Conservation (phyloP, 2,329 filamentous ascomycete genomes). For the Furcasterigmium sp. region DNA sequence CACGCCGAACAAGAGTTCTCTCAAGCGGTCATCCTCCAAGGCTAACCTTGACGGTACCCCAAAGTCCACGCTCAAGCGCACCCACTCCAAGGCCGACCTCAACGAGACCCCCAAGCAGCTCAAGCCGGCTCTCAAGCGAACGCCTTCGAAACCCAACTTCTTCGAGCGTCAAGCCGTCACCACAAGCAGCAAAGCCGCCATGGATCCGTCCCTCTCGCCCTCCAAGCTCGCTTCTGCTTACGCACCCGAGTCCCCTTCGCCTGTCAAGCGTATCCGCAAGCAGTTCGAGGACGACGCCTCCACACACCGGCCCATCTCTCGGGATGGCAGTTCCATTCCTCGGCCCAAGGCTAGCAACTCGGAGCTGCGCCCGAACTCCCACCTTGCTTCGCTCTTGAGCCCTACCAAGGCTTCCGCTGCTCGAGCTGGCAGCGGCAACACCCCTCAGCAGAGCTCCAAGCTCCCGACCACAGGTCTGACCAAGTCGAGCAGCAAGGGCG, state of each 20-base stretch:
- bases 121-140: slow-evolving; percentile 41
- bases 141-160: slow-evolving; percentile 24
- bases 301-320: slow-evolving; percentile 54
- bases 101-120: slow-evolving; percentile 18
- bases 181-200: slow-evolving; percentile 30
- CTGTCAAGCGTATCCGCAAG: slow-evolving; percentile 68
- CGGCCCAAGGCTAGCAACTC: slow-evolving; percentile 39
- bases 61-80: slow-evolving; percentile 26
- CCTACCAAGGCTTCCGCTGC: slow-evolving; percentile 73
- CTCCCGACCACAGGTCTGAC: slow-evolving; percentile 1
- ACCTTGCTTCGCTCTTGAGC: slow-evolving; percentile 59
- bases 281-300: slow-evolving; percentile 65
- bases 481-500: slow-evolving; percentile 12
- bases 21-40: slow-evolving; percentile 40
- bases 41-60: slow-evolving; percentile 31
- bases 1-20: slow-evolving; percentile 37
- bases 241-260: slow-evolving; percentile 25
- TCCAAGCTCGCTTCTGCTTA: slow-evolving; percentile 47
- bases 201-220: slow-evolving; percentile 24
- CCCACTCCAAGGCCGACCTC: slow-evolving; percentile 24
- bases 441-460: slow-evolving; percentile 42
- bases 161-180: slow-evolving; percentile 14
- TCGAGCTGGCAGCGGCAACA: slow-evolving; percentile 50
- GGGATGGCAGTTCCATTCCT: slow-evolving; percentile 43
- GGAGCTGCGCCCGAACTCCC: slow-evolving; percentile 29